Conservation (phyloP, 139 green algal genomes). For the Axilococcus clingmanii region DNA sequence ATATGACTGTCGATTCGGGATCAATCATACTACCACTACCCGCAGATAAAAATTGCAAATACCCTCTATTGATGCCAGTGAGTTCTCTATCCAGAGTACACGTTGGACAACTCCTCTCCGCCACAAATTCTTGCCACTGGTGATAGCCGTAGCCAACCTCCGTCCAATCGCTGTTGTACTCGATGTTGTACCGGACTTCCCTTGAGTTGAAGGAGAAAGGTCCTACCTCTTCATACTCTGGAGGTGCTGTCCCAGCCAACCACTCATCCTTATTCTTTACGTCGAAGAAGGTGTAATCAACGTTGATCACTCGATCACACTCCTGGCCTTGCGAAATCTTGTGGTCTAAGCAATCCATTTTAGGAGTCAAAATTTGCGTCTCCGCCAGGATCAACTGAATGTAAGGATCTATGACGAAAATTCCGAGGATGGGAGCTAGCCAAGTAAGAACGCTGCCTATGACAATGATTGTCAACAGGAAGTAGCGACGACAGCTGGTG, state of each 20-base stretch:
- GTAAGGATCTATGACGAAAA: constrained; percentile 23
- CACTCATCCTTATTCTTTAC: constrained; percentile 30
- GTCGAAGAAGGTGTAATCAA: constrained; percentile 37
- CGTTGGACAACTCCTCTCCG: constrained; percentile 2
- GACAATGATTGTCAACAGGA: constrained; percentile 1
- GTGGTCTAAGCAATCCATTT: constrained; percentile 20
- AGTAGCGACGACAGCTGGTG: constrained; percentile 2
- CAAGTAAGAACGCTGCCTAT: constrained; percentile 7
- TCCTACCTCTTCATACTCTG: constrained; percentile 21
- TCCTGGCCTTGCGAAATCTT: not conserved
- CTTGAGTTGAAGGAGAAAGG: constrained; percentile 20
- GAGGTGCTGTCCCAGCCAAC: constrained; percentile 13
- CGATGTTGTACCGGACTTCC: constrained; percentile 24
- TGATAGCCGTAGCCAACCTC: constrained; percentile 18
- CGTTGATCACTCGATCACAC: constrained; percentile 4
- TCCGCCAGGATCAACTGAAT: constrained; percentile 10
- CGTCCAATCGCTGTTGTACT: constrained; percentile 16
- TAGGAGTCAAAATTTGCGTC: constrained; percentile 15
- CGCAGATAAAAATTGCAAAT: constrained; percentile 7
- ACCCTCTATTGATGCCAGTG: constrained; percentile 19
- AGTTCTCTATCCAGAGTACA: constrained; percentile 20
- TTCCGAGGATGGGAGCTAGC: constrained; percentile 16
- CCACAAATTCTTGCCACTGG: constrained; percentile 11
- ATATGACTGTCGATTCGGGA: not conserved
- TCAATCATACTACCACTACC: not conserved